Evolutionary conservation across 805 yeast genomes (phyloP).

Genomic region (Alloascoidea africana): DNA sequence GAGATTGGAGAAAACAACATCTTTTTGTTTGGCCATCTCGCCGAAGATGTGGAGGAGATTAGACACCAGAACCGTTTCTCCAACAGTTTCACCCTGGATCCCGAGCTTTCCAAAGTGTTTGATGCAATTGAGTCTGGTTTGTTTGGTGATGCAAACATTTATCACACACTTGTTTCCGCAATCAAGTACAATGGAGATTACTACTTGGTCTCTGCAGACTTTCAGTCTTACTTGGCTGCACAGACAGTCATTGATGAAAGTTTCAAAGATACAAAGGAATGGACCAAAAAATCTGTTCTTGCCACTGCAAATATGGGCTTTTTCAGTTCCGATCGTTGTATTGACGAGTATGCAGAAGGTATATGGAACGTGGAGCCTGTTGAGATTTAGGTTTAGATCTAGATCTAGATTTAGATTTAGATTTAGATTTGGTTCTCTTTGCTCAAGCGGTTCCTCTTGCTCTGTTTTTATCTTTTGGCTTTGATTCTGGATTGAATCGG

Average conservation of each 20-base stretch:
- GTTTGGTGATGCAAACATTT: constrained; percentile 55
- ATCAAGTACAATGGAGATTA: constrained; percentile 66
- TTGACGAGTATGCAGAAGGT: constrained; percentile 80
- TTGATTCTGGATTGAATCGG: too few relatives aligned
- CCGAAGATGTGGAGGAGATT: constrained; percentile 79
- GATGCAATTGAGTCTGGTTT: constrained; percentile 46
- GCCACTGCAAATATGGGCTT: constrained; percentile 90
- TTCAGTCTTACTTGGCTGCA: constrained; percentile 73
- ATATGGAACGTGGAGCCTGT: constrained; percentile 86
- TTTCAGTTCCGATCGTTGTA: constrained; percentile 82
- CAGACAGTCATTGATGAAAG: constrained; percentile 64
- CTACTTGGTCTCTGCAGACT: constrained; percentile 80
- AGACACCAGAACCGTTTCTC: constrained; percentile 66
- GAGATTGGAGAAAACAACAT: constrained; percentile 90
- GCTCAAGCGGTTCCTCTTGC: too few relatives aligned
- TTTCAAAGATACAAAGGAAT: constrained; percentile 46
- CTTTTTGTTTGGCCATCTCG: constrained; percentile 79
- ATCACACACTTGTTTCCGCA: constrained; percentile 50
- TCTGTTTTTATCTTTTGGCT: too few relatives aligned
- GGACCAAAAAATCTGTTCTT: constrained; percentile 65
- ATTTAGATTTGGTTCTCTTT: too few relatives aligned
- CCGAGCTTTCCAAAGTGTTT: constrained; percentile 46
- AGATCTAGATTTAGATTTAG: too few relatives aligned
- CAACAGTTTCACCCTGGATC: constrained; percentile 45
- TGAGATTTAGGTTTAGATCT: too few relatives aligned